Base-by-base conservation (phyloP, 495 filamentous ascomycete genomes). In the Niebla homalea region DNA sequence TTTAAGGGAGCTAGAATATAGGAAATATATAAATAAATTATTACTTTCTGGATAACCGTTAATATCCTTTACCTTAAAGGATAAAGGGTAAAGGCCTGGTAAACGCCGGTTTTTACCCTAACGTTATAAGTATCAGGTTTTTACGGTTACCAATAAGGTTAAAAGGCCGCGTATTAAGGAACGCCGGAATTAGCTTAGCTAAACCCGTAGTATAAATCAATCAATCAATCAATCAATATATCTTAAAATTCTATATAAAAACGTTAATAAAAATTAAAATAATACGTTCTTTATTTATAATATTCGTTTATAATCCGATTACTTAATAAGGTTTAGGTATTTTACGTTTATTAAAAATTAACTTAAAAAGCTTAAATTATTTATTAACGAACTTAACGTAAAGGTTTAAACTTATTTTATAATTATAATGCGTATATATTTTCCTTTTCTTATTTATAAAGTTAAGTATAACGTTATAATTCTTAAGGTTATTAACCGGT, bases 191-290 rank as follows among this genome's bases (percentile, higher is more conserved):
- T 36, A 42, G 64, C 65, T 0, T 45, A 71, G 60, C 48, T 1
- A 21, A 58, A 67, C 25, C 56, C 51, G 5, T 62, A 20, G 38
- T 54, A 44, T 46, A 60, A 63, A 15, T 52, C 57, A 25, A 57
- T 14, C 15, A 10, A 60, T 57, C 62, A 69, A n/a, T 38, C 64
- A 19, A 2, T 18, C 50, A n/a, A n/a, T n/a, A n/a, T n/a, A n/a
- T n/a, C n/a, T n/a, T n/a, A n/a, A n/a, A n/a, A n/a, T n/a, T n/a
- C 50, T 73, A 5, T 58, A 56, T 14, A 67, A 74, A 52, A 67
- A 62, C 49, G 58, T 68, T 35, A 70, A 74, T 54, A 64, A 70
- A 60, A 58, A 53, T 36, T 75, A 65, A 67, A 61, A 57, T 46
- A 67, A 59, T 42, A 62, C 56, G 5, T 57, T 66, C 40, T 55